A percentile compares a stretch with the other conserved stretches of the same genome.
Evolutionary conservation across 139 green algal species (phyloP).

Genomic region (Coccomyxa sp.): DNA sequence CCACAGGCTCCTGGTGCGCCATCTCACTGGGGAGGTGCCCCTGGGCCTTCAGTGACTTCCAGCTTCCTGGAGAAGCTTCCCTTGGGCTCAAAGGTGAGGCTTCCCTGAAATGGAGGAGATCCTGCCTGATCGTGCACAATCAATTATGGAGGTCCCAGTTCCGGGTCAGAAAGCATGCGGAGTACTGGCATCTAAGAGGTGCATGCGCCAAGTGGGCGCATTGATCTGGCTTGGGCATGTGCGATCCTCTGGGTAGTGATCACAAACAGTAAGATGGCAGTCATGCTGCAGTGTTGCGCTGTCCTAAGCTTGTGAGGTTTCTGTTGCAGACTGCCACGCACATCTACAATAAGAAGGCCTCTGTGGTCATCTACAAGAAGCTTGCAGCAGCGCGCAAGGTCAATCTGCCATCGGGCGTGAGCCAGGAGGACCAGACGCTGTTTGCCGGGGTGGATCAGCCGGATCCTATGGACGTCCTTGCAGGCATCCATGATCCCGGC

Average conservation of each 20-base stretch:
- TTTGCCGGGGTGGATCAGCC: conserved; percentile 16
- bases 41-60: neutral
- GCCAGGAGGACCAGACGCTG: conserved; percentile 8
- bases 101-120: too few relatives aligned
- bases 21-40: neutral
- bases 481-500: conserved; percentile 15
- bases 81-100: too few relatives aligned
- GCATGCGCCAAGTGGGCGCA: too few relatives aligned
- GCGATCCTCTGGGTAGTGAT: neutral
- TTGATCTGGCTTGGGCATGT: too few relatives aligned
- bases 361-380: neutral
- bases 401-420: conserved; percentile 21
- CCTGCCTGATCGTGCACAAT: too few relatives aligned
- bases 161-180: too few relatives aligned
- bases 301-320: neutral
- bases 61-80: neutral
- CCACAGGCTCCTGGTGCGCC: too few relatives aligned
- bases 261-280: neutral
- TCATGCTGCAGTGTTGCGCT: too few relatives aligned
- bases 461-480: conserved; percentile 13
- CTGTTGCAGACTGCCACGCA: neutral
- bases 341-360: neutral
- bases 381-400: conserved; percentile 7
- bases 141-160: too few relatives aligned
- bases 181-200: too few relatives aligned